Conservation (phyloP, 2,329 filamentous ascomycete genomes). For the Ophiostoma quercus region DNA sequence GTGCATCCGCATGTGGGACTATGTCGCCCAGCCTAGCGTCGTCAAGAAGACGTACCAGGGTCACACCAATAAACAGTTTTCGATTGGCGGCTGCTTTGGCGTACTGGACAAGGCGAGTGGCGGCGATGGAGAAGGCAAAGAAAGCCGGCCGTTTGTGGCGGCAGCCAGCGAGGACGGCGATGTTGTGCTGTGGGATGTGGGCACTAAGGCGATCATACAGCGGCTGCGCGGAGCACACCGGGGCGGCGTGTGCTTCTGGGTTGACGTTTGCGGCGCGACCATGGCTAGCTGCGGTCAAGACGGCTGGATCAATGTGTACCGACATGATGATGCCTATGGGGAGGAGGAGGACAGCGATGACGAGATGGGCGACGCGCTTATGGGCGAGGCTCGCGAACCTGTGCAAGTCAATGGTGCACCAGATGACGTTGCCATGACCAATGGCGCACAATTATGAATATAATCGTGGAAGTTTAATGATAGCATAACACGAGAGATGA, state of each 20-base stretch:
- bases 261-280: constrained; percentile 52
- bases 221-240: constrained; percentile 49
- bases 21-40: constrained; percentile 65
- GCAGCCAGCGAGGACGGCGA: constrained; percentile 84
- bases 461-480: not conserved
- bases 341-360: constrained; percentile 5
- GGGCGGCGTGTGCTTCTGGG: constrained; percentile 59
- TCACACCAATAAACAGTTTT: constrained; percentile 77
- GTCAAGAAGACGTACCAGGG: constrained; percentile 98
- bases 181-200: constrained; percentile 85
- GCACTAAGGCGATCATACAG: constrained; percentile 77
- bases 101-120: constrained; percentile 34
- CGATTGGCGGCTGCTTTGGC: constrained; percentile 79
- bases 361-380: not conserved
- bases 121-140: constrained; percentile 7
- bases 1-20: constrained; percentile 90
- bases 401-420: not conserved
- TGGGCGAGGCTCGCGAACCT: not conserved
- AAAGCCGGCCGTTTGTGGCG: constrained; percentile 55
- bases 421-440: constrained; percentile 12
- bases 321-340: constrained; percentile 28
- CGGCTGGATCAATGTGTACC: constrained; percentile 47
- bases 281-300: constrained; percentile 57
- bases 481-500: not conserved
- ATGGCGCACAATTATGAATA: not conserved